A percentile compares a stretch with the other conserved stretches of the same genome.
Conservation (phyloP, 2,329 filamentous ascomycete species). For the Stachybotrys elegans region DNA sequence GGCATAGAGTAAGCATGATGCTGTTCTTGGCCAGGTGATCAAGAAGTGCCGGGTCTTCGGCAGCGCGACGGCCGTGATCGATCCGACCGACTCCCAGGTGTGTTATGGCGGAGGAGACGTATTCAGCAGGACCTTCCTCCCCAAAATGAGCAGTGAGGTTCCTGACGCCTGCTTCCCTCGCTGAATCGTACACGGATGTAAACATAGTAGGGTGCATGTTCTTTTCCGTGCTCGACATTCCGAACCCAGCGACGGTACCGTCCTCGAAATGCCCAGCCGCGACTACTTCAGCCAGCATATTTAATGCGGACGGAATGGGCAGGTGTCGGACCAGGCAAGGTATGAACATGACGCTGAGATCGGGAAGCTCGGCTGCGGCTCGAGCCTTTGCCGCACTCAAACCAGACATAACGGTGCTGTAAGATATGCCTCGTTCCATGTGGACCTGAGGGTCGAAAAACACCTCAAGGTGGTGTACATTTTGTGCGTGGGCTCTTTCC, state of each 20-base stretch:
- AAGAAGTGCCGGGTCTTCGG: conserved; percentile 55
- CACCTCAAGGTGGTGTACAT: conserved; percentile 68
- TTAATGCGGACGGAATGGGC: conserved; percentile 49
- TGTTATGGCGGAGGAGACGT: conserved; percentile 60
- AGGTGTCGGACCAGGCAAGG: conserved; percentile 70
- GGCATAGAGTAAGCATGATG: conserved; percentile 66
- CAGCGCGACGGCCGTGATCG: conserved; percentile 67
- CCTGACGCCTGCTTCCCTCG: conserved; percentile 47
- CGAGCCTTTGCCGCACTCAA: conserved; percentile 55
- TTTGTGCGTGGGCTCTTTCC: conserved; percentile 54
- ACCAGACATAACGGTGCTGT: conserved; percentile 59
- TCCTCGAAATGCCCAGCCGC: conserved; percentile 40
- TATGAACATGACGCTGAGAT: conserved; percentile 61
- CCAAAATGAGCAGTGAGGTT: conserved; percentile 69
- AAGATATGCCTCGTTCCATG: conserved; percentile 55
- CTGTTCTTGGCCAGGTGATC: conserved; percentile 49
- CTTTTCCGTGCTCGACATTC: conserved; percentile 62
- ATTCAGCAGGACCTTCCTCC: conserved; percentile 66
- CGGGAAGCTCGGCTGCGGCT: conserved; percentile 56
- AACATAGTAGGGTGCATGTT: conserved; percentile 56
- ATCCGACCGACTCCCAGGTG: conserved; percentile 59
- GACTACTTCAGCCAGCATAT: too few relatives aligned
- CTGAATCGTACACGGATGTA: conserved; percentile 49
- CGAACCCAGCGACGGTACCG: conserved; percentile 56
- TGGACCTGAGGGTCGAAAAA: conserved; percentile 82